Evolutionary conservation across 805 yeast genomes (phyloP).

Genomic region (Candida gorgasii): DNA sequence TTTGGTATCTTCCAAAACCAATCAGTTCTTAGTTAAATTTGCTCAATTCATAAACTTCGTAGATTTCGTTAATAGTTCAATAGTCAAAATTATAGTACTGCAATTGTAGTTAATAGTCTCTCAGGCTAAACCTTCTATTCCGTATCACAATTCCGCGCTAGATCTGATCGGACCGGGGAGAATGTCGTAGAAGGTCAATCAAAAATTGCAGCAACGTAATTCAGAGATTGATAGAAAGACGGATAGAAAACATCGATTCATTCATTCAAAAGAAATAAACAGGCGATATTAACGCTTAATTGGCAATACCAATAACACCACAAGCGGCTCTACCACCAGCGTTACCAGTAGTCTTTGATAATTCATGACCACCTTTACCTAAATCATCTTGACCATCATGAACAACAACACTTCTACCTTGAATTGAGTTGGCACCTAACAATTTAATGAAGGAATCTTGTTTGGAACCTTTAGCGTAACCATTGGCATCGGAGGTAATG

Average conservation of each 20-base stretch:
- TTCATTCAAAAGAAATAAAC: neutral
- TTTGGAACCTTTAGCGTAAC: conserved; percentile 89
- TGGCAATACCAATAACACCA: conserved; percentile 88
- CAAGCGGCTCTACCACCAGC: conserved; percentile 99
- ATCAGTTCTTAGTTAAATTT: neutral
- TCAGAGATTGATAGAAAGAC: neutral
- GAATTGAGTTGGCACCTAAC: conserved; percentile 80
- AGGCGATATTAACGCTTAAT: conserved; percentile 21
- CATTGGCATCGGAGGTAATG: conserved; percentile 80
- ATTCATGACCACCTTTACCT: conserved; percentile 91
- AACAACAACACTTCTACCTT: conserved; percentile 95
- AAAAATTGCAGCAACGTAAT: neutral
- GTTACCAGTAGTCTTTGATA: conserved; percentile 92
- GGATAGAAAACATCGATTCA: neutral
- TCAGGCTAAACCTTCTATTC: too few species aligned
- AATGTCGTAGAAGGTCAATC: neutral
- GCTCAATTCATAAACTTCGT: neutral
- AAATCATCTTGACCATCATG: conserved; percentile 92
- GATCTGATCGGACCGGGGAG: too few species aligned
- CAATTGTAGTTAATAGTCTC: too few species aligned
- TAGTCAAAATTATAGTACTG: too few species aligned
- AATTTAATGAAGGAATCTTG: conserved; percentile 77
- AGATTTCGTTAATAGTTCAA: neutral
- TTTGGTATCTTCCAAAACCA: conserved; percentile 23
- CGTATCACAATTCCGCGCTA: too few species aligned